Evolutionary conservation across 1,284 basidiomycete species (phyloP).

Genomic region (Austroboletus rostrupii): DNA sequence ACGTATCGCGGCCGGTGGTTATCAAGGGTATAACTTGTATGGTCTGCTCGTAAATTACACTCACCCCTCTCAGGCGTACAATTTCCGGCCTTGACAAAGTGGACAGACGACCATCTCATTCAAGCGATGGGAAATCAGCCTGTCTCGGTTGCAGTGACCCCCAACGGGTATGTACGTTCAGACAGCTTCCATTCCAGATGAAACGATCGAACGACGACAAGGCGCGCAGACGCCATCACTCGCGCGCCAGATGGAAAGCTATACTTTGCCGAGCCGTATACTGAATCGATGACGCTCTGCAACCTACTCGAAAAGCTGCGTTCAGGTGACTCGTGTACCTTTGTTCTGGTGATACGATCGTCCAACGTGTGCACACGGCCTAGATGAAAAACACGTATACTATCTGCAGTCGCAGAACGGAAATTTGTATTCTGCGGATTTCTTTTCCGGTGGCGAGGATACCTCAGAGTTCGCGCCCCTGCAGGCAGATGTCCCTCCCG

Average conservation of each 20-base stretch:
- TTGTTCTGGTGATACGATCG: slow-evolving; percentile 1
- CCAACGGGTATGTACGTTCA: slow-evolving; percentile 45
- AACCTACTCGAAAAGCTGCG: slow-evolving; percentile 51
- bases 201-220: slow-evolving; percentile 10
- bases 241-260: slow-evolving; percentile 47
- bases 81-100: slow-evolving; percentile 40
- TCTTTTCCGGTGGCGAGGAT: slow-evolving; percentile 36
- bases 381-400: slow-evolving; percentile 36
- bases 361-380: not conserved
- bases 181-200: not conserved
- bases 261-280: slow-evolving; percentile 79
- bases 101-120: slow-evolving; percentile 65
- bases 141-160: slow-evolving; percentile 79
- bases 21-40: slow-evolving; percentile 52
- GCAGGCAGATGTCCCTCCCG: slow-evolving; percentile 57
- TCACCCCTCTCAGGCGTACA: slow-evolving; percentile 35
- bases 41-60: not conserved
- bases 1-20: slow-evolving; percentile 74
- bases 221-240: slow-evolving; percentile 67
- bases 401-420: slow-evolving; percentile 93
- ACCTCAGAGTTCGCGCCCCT: slow-evolving; percentile 62
- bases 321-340: slow-evolving; percentile 25
- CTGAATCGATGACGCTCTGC: slow-evolving; percentile 63
- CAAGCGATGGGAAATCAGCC: slow-evolving; percentile 47
- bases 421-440: slow-evolving; percentile 61